phyloP scores from a whole-genome alignment of 2,329 filamentous ascomycete genomes.

The Pestalotiopsis sp. region DNA sequence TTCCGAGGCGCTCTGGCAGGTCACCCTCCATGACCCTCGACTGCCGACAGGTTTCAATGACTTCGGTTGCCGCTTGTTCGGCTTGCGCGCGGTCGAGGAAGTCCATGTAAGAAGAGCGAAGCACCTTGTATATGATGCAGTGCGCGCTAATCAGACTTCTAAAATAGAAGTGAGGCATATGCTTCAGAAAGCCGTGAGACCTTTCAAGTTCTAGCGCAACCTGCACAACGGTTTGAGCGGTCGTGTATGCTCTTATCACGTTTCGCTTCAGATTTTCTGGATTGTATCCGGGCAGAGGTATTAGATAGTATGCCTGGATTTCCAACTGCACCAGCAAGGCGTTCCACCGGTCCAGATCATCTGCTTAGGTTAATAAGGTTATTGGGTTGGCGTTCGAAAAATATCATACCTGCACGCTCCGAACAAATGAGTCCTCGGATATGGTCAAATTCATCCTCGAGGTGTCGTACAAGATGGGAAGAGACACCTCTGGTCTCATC shows the following conservation, averaged over 20 bases:
- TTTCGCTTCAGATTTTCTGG: constrained; percentile 45
- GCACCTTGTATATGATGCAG: constrained; percentile 47
- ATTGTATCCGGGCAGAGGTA: constrained; percentile 42
- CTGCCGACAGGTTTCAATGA: constrained; percentile 38
- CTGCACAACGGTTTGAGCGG: constrained; percentile 48
- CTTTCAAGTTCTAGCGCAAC: constrained; percentile 45
- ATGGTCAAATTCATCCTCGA: constrained; percentile 57
- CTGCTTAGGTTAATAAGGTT: constrained; percentile 18
- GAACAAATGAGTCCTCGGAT: constrained; percentile 48
- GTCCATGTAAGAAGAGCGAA: constrained; percentile 46
- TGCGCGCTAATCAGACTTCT: constrained; percentile 48
- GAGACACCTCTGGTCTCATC: constrained; percentile 50
- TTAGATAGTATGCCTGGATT: constrained; percentile 56
- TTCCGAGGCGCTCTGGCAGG: constrained; percentile 46
- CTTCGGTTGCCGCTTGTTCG: constrained; percentile 31
- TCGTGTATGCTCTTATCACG: constrained; percentile 49
- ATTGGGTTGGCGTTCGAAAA: background rate
- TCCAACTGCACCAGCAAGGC: constrained; percentile 53
- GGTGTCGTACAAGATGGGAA: constrained; percentile 46
- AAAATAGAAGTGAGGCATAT: constrained; percentile 54
- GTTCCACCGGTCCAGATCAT: constrained; percentile 52
- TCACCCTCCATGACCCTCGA: constrained; percentile 53
- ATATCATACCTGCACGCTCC: constrained; percentile 47
- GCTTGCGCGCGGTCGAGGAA: constrained; percentile 25
- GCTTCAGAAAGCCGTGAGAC: constrained; percentile 38